Conservation (phyloP, 805 yeast species). For the Lipomyces kockii region DNA sequence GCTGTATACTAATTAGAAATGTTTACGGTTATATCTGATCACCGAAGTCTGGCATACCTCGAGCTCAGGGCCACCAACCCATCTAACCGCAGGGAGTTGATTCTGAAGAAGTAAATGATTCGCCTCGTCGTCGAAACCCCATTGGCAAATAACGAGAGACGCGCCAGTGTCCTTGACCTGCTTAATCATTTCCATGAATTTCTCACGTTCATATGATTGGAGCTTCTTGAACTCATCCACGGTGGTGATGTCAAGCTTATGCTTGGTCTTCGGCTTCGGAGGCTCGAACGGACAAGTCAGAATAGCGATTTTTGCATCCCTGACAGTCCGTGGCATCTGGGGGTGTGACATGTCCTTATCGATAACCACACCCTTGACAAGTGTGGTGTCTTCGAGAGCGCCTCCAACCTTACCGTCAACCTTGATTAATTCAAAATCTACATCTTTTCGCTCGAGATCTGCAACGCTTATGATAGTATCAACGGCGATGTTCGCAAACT, state of each 20-base stretch:
- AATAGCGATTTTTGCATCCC: slow-evolving; percentile 87
- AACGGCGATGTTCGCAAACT: slow-evolving; percentile 96
- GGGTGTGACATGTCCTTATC: slow-evolving; percentile 98
- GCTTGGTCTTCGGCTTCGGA: slow-evolving; percentile 99
- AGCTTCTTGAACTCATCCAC: slow-evolving; percentile 91
- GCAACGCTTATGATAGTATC: slow-evolving; percentile 93
- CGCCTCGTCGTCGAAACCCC: slow-evolving; percentile 99
- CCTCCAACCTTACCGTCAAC: slow-evolving; percentile 98
- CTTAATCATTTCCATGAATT: slow-evolving; percentile 88
- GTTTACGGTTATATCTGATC: neutral
- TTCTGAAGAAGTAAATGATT: slow-evolving; percentile 88
- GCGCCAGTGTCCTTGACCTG: slow-evolving; percentile 89
- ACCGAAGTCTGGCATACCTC: slow-evolving; percentile 51
- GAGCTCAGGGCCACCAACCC: slow-evolving; percentile 98
- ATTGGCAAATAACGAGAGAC: slow-evolving; percentile 94
- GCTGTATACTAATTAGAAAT: slow-evolving; percentile 34
- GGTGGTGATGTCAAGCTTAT: slow-evolving; percentile 88
- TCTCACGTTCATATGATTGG: slow-evolving; percentile 89
- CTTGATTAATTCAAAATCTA: slow-evolving; percentile 94
- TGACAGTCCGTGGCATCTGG: slow-evolving; percentile 87
- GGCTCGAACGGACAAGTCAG: slow-evolving; percentile 99
- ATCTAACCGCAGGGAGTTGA: slow-evolving; percentile 91
- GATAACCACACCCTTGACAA: slow-evolving; percentile 88
- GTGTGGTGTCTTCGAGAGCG: slow-evolving; percentile 77
- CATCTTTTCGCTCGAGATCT: slow-evolving; percentile 89